A percentile compares a stretch with the other conserved stretches of the same genome.
Evolutionary conservation across 2,329 filamentous ascomycete species (phyloP).

Genomic region (Phaeosphaeriaceae sp.): DNA sequence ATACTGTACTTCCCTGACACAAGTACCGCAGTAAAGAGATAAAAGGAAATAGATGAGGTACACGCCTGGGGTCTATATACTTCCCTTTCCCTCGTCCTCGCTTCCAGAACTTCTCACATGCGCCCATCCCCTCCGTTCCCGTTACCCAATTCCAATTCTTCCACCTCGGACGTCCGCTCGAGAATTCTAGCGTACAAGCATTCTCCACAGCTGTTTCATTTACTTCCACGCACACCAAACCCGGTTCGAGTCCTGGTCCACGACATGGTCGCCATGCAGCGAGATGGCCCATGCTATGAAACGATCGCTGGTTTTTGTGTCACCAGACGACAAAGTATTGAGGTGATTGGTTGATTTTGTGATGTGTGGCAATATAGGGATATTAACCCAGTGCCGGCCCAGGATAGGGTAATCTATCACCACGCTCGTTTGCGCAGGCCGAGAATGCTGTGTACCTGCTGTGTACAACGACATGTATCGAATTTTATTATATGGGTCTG

Average conservation of each 20-base stretch:
- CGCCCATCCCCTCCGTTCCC: constrained; percentile 3
- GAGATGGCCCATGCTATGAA: neutral
- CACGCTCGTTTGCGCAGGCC: neutral
- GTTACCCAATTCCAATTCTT: neutral
- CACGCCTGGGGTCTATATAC: constrained; percentile 3
- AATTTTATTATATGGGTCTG: neutral
- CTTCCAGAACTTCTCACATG: neutral
- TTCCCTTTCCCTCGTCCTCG: constrained; percentile 8
- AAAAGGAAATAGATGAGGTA: neutral
- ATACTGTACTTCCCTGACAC: constrained; percentile 7
- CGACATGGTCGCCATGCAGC: neutral
- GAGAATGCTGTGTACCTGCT: constrained; percentile 11
- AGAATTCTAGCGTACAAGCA: neutral
- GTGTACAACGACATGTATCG: neutral
- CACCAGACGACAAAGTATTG: constrained; percentile 9
- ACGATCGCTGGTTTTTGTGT: constrained; percentile 5
- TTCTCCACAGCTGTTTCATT: neutral
- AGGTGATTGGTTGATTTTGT: constrained; percentile 9
- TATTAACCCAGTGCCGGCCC: constrained; percentile 2
- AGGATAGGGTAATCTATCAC: neutral
- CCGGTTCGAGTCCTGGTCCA: constrained; percentile 2
- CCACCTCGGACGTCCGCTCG: neutral
- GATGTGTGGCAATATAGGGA: constrained; percentile 1
- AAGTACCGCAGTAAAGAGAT: constrained; percentile 1
- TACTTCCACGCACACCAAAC: constrained; percentile 8